Evolutionary conservation across 2,329 filamentous ascomycete species (phyloP), one percentile per base, ranked within the genome.

Genomic region (Lasiodiplodia theobromae): DNA sequence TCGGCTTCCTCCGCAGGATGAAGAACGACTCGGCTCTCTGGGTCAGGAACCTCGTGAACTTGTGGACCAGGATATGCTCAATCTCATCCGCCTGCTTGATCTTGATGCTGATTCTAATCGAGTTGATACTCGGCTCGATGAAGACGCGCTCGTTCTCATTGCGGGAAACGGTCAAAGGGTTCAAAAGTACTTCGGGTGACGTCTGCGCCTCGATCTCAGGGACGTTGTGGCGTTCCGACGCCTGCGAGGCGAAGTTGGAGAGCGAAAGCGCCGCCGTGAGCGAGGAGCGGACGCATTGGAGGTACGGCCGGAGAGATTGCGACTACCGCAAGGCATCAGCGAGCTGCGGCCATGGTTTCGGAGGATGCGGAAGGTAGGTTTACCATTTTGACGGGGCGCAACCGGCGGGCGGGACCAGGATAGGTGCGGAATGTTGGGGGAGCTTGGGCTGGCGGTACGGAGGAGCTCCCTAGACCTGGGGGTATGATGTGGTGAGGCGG

Each of bases 81-180:
- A 98, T 99, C 84, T 99, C 96, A 81, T 99, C 96, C 71, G 96
- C 96, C 86, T 99, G 96, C 85, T 99, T 99, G 82, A 99, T 97
- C 86, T 95, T 93, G 84, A 99, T 97, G 87, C 93, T 97, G 77
- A 99, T 92, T 74, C 96, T 91, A 74, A 99, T 92, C 74, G 92
- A 96, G 87, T 99, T 99, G 84, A 98, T 91, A 80, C 92, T 96
- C 66, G 96, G 94, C 84, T 98, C 95, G 78, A 98, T 97, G 70
- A 97, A 86, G 73, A 99, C 95, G 75, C 92, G 91, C 87, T 99
- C 96, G 80, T 97, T 97, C 82, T 98, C 94, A 82, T 99, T 99
- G 72, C 96, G 90, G 71, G 95, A 92, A 74, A 99, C 89, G 34
- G 91, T 94, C 72, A 99, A 85, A 21, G 95, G 94, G 77, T 96